A percentile compares a stretch with the other conserved stretches of the same genome.
These are phyloP conservation scores for Triticum timopheevii DNA, from an alignment of 176 grass and related monocot species.

Conservation along the genomic window DNA sequence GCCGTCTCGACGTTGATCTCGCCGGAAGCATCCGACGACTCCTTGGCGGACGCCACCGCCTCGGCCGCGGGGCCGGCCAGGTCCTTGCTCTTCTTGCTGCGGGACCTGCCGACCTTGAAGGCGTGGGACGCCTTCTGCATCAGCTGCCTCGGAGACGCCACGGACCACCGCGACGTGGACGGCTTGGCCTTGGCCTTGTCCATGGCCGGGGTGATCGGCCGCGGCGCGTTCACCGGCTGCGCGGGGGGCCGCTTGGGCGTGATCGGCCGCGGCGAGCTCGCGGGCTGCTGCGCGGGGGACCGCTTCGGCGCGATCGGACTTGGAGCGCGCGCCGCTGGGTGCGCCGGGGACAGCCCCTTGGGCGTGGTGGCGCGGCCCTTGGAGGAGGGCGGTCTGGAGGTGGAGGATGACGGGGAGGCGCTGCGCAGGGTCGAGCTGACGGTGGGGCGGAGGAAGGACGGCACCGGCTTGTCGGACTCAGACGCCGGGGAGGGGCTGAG, in stretches of 20 bases:
- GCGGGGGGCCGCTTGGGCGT: too few relatives aligned
- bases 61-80: not conserved
- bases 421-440: conserved; percentile 55
- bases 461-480: conserved; percentile 38
- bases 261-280: not conserved
- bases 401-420: conserved; percentile 25
- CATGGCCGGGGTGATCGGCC: conserved; percentile 22
- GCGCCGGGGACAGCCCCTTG: not conserved
- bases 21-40: not conserved
- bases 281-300: not conserved
- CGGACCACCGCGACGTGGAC: conserved; percentile 39
- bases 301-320: not conserved
- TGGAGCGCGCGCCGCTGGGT: not conserved
- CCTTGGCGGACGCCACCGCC: conserved; percentile 9
- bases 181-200: conserved; percentile 21
- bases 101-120: conserved; percentile 24
- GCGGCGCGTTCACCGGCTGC: not conserved
- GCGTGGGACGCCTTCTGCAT: conserved; percentile 55
- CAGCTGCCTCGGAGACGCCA: conserved; percentile 42
- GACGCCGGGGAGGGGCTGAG: not conserved
- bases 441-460: conserved; percentile 57
- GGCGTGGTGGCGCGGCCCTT: conserved; percentile 13
- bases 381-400: conserved; percentile 11
- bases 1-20: not conserved
- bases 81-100: conserved; percentile 33